A percentile compares a stretch with the other conserved stretches of the same genome.
These are phyloP conservation scores for Lachnellula suecica DNA, from an alignment of 2,329 filamentous ascomycete genomes.

Conservation along the genomic window DNA sequence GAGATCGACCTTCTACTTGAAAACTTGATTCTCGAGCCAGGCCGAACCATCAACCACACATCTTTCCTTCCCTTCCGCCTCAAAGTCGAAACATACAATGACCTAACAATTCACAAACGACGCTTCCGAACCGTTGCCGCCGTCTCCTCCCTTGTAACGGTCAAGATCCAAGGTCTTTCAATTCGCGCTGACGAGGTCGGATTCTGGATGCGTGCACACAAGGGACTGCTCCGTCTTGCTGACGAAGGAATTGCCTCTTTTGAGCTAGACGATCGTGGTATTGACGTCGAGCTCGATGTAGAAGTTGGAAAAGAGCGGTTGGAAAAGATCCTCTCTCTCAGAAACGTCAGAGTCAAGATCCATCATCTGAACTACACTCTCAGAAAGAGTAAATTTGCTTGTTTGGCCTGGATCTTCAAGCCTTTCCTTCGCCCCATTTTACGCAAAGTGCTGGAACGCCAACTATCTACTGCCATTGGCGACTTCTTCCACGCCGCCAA, in stretches of 20 bases:
- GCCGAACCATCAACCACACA: conserved; percentile 76
- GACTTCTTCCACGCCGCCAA: conserved; percentile 73
- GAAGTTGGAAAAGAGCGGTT: conserved; percentile 77
- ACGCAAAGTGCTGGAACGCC: conserved; percentile 74
- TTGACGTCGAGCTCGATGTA: conserved; percentile 82
- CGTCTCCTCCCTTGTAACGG: conserved; percentile 69
- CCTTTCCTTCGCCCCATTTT: conserved; percentile 80
- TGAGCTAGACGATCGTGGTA: conserved; percentile 78
- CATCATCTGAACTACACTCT: conserved; percentile 84
- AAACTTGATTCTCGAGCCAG: conserved; percentile 87
- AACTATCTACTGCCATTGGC: conserved; percentile 71
- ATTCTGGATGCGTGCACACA: conserved; percentile 82
- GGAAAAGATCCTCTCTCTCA: conserved; percentile 79
- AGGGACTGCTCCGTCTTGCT: conserved; percentile 69
- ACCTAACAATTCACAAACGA: conserved; percentile 81
- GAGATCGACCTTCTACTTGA: conserved; percentile 84
- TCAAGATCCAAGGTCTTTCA: conserved; percentile 81
- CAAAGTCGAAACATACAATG: conserved; percentile 79
- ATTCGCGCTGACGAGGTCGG: conserved; percentile 84
- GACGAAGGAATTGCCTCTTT: conserved; percentile 87
- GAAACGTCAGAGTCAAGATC: conserved; percentile 74
- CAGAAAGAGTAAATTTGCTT: conserved; percentile 71
- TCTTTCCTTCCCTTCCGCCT: conserved; percentile 88
- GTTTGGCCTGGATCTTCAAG: conserved; percentile 79
- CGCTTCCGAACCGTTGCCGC: conserved; percentile 63